Base-by-base conservation (phyloP, 2,329 filamentous ascomycete genomes). In the Curvularia verruculosa region DNA sequence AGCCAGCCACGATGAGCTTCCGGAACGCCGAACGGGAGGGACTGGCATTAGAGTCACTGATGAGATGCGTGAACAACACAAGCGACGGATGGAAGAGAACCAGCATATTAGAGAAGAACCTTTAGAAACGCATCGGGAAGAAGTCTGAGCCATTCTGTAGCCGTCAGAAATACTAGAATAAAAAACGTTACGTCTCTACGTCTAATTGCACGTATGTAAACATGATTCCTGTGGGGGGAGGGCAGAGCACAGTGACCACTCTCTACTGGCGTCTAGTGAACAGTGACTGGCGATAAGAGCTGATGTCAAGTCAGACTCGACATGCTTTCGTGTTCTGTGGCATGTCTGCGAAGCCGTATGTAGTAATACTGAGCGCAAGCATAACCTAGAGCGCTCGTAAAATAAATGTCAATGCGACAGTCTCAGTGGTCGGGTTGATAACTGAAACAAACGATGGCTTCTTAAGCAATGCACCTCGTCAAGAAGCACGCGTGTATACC, bases 1-100 rank as follows among this genome's bases (percentile, higher is more conserved):
- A 26, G 57, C 48, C 19, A 52, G 54, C 19, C 56, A 62, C 23
- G 61, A 64, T 28, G 54, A 64, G 49, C 56, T 64, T 3, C 60
- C 61, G 23, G 40, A 45, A 45, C 46, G 36, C 24, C 48, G 55
- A 24, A 52, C 39, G 7, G 49, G 49, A 19, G 55, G 46, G 12
- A 40, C 52, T 3, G 55, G 55, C n/a, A 46, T 58, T 19, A 29
- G 28, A 21, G 39, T 58, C 21, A 52, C 56, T 28, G 43, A 56
- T 24, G 52, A 58, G 43, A 24, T 59, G 24, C 43, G 52, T 21
- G 43, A 51, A 24, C 41, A 59, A 34, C 45, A 58, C 29, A 49
- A 9, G 18, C 39, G 41, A 28, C 51, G 45, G 8, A 46, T 58
- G 55, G 45, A 54, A 19, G 55, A 52, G 31, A 36, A 51, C 13